A percentile compares a stretch with the other conserved stretches of the same genome.
phyloP scores from a whole-genome alignment of 495 filamentous ascomycete genomes.

The Talaromyces wortmannii region DNA sequence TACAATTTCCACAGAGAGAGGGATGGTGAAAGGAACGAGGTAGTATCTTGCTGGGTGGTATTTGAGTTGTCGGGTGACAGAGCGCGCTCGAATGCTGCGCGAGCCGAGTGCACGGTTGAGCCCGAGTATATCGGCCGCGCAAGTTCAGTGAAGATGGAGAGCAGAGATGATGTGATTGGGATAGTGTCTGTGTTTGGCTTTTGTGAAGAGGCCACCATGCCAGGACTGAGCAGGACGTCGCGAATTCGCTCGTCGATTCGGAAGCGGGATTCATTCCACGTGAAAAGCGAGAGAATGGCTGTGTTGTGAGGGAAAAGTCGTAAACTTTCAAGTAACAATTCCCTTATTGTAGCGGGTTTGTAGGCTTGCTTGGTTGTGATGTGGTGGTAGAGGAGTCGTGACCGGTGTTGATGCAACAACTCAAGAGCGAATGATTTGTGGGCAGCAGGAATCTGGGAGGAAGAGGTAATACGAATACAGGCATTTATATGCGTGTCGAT shows the following conservation, averaged over 20 bases:
- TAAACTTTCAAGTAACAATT: slow-evolving; percentile 51
- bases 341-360: slow-evolving; percentile 56
- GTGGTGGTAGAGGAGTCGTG: slow-evolving; percentile 64
- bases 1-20: slow-evolving; percentile 52
- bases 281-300: slow-evolving; percentile 63
- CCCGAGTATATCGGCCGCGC: slow-evolving; percentile 28
- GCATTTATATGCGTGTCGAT: slow-evolving; percentile 47
- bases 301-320: slow-evolving; percentile 67
- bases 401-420: slow-evolving; percentile 57
- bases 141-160: slow-evolving; percentile 63
- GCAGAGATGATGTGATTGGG: slow-evolving; percentile 46
- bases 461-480: slow-evolving; percentile 29
- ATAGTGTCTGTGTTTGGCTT: slow-evolving; percentile 26
- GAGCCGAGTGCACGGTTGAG: slow-evolving; percentile 54
- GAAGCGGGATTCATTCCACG: slow-evolving; percentile 61
- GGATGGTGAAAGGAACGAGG: slow-evolving; percentile 20
- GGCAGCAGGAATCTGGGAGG: slow-evolving; percentile 21
- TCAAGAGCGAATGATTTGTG: slow-evolving; percentile 36
- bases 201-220: slow-evolving; percentile 28
- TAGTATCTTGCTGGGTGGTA: slow-evolving; percentile 28
- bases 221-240: slow-evolving; percentile 39
- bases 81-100: slow-evolving; percentile 66
- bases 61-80: slow-evolving; percentile 49
- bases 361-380: slow-evolving; percentile 49
- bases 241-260: slow-evolving; percentile 69